Evolutionary conservation across 345 rosid genomes (phyloP).

Genomic region (Euphorbia lathyris): DNA sequence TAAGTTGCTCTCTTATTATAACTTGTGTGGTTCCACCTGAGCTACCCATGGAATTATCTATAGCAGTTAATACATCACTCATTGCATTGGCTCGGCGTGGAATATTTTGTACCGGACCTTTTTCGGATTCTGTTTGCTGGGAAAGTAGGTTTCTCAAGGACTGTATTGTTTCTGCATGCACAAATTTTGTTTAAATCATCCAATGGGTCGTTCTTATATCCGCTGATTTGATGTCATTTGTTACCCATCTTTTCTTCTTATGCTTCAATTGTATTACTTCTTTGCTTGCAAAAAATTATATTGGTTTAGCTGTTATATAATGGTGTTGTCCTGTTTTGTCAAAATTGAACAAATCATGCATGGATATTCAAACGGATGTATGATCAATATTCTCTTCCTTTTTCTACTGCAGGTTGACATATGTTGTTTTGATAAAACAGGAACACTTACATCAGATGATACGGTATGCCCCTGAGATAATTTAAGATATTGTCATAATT

Average conservation of each 20-base stretch:
- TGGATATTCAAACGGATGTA: background rate
- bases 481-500: background rate
- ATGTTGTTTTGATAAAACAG: constrained; percentile 98
- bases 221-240: background rate
- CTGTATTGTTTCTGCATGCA: background rate
- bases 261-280: background rate
- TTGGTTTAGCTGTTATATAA: background rate
- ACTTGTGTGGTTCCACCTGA: constrained; percentile 99
- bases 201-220: background rate
- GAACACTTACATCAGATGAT: constrained; percentile 98
- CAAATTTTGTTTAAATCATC: background rate
- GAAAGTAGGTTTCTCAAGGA: constrained; percentile 47
- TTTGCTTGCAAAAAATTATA: background rate
- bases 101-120: constrained; percentile 98
- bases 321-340: background rate
- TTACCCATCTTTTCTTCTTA: background rate
- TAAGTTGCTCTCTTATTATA: constrained; percentile 90
- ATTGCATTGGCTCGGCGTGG: constrained; percentile 94
- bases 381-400: background rate
- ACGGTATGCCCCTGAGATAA: constrained; percentile 55
- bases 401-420: constrained; percentile 75
- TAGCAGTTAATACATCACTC: constrained; percentile 97
- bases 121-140: constrained; percentile 96
- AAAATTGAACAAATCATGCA: background rate
- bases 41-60: constrained; percentile 97